phyloP scores from a whole-genome alignment of 2,329 filamentous ascomycete species.

The Fulvia fulva region DNA sequence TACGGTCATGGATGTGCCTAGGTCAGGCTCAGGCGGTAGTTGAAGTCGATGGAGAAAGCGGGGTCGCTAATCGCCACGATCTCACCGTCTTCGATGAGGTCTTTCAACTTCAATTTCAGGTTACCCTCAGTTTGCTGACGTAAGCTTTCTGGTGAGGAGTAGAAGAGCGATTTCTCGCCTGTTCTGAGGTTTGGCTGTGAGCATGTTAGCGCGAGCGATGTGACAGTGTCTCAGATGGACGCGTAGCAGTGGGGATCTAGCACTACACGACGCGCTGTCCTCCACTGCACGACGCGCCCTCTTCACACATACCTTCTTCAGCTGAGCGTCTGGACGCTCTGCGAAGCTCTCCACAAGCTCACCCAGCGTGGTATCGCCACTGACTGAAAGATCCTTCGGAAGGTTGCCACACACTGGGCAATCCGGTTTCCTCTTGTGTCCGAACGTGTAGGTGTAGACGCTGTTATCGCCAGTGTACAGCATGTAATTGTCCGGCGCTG shows the following conservation, averaged over 20 bases:
- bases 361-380: conserved; percentile 68
- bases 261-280: no score
- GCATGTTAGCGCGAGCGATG: no score
- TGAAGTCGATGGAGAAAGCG: conserved; percentile 69
- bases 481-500: conserved; percentile 74
- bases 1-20: background rate
- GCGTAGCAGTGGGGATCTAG: no score
- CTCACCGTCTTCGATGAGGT: conserved; percentile 75
- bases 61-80: conserved; percentile 90
- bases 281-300: no score
- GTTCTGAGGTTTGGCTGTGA: conserved; percentile 78
- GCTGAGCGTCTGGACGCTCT: conserved; percentile 78
- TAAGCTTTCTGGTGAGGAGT: conserved; percentile 75
- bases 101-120: conserved; percentile 69
- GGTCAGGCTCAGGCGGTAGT: conserved; percentile 48
- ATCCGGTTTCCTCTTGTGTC: conserved; percentile 88
- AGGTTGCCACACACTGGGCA: conserved; percentile 90
- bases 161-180: conserved; percentile 82
- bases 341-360: conserved; percentile 83
- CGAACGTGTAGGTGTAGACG: conserved; percentile 96
- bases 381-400: conserved; percentile 69
- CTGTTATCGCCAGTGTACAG: conserved; percentile 97
- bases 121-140: conserved; percentile 83
- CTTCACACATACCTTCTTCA: no score
- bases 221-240: no score